Base-by-base conservation (phyloP, 139 green algal genomes). In the Chlamydomonas applanata region DNA sequence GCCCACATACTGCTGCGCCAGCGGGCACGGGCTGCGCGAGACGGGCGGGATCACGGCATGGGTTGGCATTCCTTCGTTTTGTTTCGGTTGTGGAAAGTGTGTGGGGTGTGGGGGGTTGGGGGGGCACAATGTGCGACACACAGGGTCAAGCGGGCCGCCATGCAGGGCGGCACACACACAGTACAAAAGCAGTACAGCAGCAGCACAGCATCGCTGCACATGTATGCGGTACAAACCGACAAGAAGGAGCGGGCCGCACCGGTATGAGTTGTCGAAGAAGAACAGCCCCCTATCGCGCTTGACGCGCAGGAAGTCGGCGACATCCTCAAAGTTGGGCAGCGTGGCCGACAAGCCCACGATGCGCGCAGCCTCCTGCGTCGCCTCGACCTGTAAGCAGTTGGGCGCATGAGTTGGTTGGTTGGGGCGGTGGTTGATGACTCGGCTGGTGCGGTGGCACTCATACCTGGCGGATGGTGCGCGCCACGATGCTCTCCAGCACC, bases 241-340 rank as follows among this genome's bases (percentile, higher is more conserved):
- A 30, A 30, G 1, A 25, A 0, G 52, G 29, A 20, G 20, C 14
- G 32, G 54, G 75, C 25, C n/a, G n/a, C n/a, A n/a, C n/a, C 90
- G 79, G 89, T 92, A 97, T 64, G 75, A 91, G 87, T 96, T 97
- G 91, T 99, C 95, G 75, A 99, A 99, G 85, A 93, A 89, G 84
- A 99, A 99, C 4, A 99, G 82, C 1, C 95, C 96, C 82, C 94
- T 92, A 68, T 94, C 89, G 29, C 24, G 27, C 68, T 74, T 74
- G 25, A 74, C 68, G 49, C 68, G 79, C 68, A 99, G 90, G 83
- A 99, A 98, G 9, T 91, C 80, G 13, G 91, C 95, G 22, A 99
- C 96, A 77, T 99, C 95, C 65, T 96, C 87, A 73, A 94, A 99
- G 88, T 99, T 99, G 72, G 95, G 95, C 69, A 99, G 92, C 16